Conservation (phyloP, 1,284 basidiomycete genomes). For the Flammula alnicola region DNA sequence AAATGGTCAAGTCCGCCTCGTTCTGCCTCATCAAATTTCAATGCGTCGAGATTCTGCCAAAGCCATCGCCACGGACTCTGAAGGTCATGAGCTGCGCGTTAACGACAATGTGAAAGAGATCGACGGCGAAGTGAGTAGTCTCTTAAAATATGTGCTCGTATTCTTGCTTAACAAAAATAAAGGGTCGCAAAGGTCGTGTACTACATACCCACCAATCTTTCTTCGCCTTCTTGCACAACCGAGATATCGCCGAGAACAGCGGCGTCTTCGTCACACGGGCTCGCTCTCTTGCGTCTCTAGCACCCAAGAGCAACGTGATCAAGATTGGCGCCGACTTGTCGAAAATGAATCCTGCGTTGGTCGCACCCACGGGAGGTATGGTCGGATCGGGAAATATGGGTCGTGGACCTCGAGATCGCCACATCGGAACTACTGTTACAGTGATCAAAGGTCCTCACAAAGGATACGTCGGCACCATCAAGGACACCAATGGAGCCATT, state of each 20-base stretch:
- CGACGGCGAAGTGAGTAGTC: constrained; percentile 77
- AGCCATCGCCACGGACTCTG: constrained; percentile 89
- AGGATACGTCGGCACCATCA: constrained; percentile 91
- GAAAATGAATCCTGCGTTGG: constrained; percentile 93
- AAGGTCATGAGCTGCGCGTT: constrained; percentile 82
- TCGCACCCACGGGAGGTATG: constrained; percentile 71
- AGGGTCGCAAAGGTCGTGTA: constrained; percentile 91
- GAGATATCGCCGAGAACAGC: constrained; percentile 88
- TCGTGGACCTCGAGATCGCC: constrained; percentile 78
- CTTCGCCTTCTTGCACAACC: constrained; percentile 94
- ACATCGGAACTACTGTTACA: constrained; percentile 82
- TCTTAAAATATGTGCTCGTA: neutral
- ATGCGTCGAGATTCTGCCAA: constrained; percentile 85
- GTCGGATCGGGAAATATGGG: constrained; percentile 78
- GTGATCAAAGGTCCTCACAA: constrained; percentile 92
- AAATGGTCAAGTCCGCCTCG: constrained; percentile 85
- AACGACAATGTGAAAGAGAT: constrained; percentile 96
- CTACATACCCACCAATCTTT: constrained; percentile 95
- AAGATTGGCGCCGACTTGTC: constrained; percentile 79
- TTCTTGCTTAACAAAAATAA: constrained; percentile 15
- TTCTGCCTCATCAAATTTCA: constrained; percentile 95
- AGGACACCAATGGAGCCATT: constrained; percentile 89
- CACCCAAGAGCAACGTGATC: constrained; percentile 78
- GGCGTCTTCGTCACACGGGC: constrained; percentile 93
- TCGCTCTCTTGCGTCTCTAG: constrained; percentile 78